Conservation (phyloP, 257 asterid species). For the Sherardia arvensis region DNA sequence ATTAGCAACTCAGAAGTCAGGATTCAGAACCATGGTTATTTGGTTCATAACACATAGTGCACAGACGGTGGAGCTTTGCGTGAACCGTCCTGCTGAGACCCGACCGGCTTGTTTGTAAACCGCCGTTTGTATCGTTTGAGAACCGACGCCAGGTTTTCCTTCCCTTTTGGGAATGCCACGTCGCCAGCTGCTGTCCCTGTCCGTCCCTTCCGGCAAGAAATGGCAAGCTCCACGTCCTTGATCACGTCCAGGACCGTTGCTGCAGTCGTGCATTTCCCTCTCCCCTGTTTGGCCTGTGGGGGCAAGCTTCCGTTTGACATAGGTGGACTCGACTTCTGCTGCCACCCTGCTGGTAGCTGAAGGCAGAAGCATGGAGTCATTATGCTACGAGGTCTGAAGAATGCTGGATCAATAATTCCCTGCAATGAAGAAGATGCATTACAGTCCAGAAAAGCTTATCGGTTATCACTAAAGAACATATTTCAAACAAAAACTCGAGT, state of each 20-base stretch:
- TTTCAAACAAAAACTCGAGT: too few relatives aligned
- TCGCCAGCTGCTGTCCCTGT: constrained; percentile 99
- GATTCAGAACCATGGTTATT: constrained; percentile 23
- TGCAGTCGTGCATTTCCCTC: constrained; percentile 82
- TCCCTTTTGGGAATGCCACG: constrained; percentile 95
- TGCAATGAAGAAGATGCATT: constrained; percentile 20
- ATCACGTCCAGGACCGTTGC: constrained; percentile 54
- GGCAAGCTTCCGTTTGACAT: constrained; percentile 44
- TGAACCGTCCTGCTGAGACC: constrained; percentile 26
- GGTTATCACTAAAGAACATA: too few relatives aligned
- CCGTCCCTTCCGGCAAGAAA: constrained; percentile 89
- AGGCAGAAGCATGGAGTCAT: constrained; percentile 83
- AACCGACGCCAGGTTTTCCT: constrained; percentile 78
- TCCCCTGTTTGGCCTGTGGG: constrained; percentile 36
- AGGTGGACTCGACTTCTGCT: constrained; percentile 45
- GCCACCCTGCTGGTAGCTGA: constrained; percentile 64
- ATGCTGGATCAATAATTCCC: constrained; percentile 84
- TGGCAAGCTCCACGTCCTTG: constrained; percentile 74
- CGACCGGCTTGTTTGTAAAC: constrained; percentile 50
- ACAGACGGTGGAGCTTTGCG: constrained; percentile 26
- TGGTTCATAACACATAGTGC: constrained; percentile 33
- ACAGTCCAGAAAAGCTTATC: not conserved
- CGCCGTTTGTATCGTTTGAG: constrained; percentile 92
- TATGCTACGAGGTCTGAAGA: constrained; percentile 63
- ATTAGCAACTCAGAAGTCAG: constrained; percentile 15